Evolutionary conservation across 495 filamentous ascomycete species (phyloP).

Genomic region (Delitschia confertaspora): DNA sequence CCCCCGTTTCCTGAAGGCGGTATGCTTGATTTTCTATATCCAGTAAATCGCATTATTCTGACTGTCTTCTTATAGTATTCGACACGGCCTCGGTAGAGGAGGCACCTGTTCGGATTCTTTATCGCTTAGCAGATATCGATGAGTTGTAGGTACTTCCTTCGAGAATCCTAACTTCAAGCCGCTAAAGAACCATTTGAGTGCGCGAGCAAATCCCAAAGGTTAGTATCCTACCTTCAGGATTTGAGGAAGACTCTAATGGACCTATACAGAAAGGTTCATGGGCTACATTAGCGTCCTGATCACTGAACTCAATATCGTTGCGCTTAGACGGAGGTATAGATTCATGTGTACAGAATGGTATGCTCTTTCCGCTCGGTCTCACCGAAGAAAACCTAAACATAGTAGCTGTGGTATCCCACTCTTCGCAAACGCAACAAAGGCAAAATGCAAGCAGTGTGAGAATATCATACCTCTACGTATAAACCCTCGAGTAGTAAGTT

Average conservation of each 20-base stretch:
- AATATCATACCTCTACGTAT: conserved; percentile 38
- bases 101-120: conserved; percentile 43
- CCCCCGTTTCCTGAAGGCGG: conserved; percentile 43
- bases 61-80: conserved; percentile 35
- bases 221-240: background rate
- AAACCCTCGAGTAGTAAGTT: conserved; percentile 43
- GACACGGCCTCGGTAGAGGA: conserved; percentile 40
- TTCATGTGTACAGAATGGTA: conserved; percentile 53
- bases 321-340: conserved; percentile 39
- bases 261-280: conserved; percentile 38
- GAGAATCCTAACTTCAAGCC: background rate
- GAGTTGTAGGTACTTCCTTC: conserved; percentile 33
- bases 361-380: conserved; percentile 6
- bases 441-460: conserved; percentile 47
- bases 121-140: conserved; percentile 52
- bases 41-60: background rate
- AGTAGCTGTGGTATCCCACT: conserved; percentile 48
- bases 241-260: conserved; percentile 4
- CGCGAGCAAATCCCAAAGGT: conserved; percentile 36
- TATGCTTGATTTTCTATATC: no score
- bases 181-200: conserved; percentile 19
- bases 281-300: conserved; percentile 53
- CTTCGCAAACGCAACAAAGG: conserved; percentile 42
- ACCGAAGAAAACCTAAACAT: background rate
- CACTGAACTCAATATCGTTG: conserved; percentile 44